A percentile compares a stretch with the other conserved stretches of the same genome.
These are phyloP conservation scores for Blastocystis sp. DNA, from an alignment of 352 stramenopile genomes.

Conservation along the genomic window DNA sequence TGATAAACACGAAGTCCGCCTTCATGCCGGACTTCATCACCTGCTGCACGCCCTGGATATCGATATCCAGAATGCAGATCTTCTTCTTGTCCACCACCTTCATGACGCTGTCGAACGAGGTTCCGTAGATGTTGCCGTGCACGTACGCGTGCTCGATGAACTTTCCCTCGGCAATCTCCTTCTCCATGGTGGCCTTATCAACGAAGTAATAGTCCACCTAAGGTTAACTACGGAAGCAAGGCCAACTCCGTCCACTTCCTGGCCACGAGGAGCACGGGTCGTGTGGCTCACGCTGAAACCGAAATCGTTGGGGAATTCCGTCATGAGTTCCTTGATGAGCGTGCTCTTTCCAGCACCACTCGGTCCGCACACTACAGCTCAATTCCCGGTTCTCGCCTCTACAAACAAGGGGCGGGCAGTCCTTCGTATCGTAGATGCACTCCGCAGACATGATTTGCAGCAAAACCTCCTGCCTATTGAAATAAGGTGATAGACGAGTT, in stretches of 20 bases:
- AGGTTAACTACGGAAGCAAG: background rate
- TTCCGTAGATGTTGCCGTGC: slow-evolving; percentile 95
- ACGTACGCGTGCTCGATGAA: slow-evolving; percentile 95
- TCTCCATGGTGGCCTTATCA: slow-evolving; percentile 84
- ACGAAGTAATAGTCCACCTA: slow-evolving; percentile 89
- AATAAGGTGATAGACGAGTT: no score
- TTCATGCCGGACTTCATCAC: slow-evolving; percentile 83
- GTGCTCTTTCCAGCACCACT: slow-evolving; percentile 86
- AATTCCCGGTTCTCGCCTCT: slow-evolving; percentile 11
- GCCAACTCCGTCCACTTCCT: slow-evolving; percentile 86
- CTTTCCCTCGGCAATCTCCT: slow-evolving; percentile 86
- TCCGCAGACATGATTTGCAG: background rate
- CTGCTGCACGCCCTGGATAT: slow-evolving; percentile 91
- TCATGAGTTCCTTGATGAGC: slow-evolving; percentile 80
- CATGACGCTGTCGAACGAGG: slow-evolving; percentile 79
- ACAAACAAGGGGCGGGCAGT: background rate
- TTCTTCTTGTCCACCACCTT: slow-evolving; percentile 86
- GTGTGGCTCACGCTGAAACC: slow-evolving; percentile 95
- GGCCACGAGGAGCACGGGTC: slow-evolving; percentile 85
- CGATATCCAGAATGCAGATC: slow-evolving; percentile 97
- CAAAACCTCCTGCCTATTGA: no score
- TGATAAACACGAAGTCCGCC: slow-evolving; percentile 87
- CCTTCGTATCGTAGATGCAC: background rate
- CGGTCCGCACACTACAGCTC: slow-evolving; percentile 78
- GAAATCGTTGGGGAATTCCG: slow-evolving; percentile 81